Evolutionary conservation across 2,329 filamentous ascomycete species (phyloP).

Genomic region (Hirsutella minnesotensis): DNA sequence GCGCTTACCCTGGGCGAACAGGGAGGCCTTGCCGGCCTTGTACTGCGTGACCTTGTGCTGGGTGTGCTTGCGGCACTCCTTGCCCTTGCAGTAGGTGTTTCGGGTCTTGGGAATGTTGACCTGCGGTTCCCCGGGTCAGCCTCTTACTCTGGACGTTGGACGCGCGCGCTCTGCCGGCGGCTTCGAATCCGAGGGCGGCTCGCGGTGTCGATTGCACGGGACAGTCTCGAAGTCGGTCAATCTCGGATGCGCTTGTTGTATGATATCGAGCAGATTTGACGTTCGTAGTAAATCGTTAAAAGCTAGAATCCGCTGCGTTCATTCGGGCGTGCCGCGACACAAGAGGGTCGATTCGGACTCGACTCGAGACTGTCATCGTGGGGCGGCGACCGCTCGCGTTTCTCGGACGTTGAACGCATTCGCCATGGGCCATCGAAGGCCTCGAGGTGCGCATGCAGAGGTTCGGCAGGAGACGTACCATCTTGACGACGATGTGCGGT

Average conservation of each 20-base stretch:
- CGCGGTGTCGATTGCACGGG: not conserved
- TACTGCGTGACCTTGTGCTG: constrained; percentile 93
- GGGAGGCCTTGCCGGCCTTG: constrained; percentile 93
- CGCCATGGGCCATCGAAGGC: not conserved
- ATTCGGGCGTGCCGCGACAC: too few species aligned
- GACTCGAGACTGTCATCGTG: constrained; percentile 18
- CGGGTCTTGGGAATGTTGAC: constrained; percentile 98
- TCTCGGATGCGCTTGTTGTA: not conserved
- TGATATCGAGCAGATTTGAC: not conserved
- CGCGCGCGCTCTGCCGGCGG: not conserved
- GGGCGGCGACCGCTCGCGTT: constrained; percentile 13
- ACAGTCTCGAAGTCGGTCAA: not conserved
- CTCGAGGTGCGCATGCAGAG: constrained; percentile 1
- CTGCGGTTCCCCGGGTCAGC: constrained; percentile 33
- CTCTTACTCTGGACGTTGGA: not conserved
- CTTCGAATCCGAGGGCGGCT: not conserved
- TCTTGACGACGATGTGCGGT: constrained; percentile 35
- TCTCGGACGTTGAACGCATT: constrained; percentile 5
- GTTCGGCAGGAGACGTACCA: constrained; percentile 25
- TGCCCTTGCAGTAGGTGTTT: constrained; percentile 96
- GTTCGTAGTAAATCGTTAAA: too few species aligned
- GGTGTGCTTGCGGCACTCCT: constrained; percentile 84
- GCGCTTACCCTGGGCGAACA: constrained; percentile 98
- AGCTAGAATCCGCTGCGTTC: too few species aligned
- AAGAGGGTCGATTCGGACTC: not conserved